Evolutionary conservation across 2,329 filamentous ascomycete genomes (phyloP).

Genomic region (Microthyrium microscopicum): DNA sequence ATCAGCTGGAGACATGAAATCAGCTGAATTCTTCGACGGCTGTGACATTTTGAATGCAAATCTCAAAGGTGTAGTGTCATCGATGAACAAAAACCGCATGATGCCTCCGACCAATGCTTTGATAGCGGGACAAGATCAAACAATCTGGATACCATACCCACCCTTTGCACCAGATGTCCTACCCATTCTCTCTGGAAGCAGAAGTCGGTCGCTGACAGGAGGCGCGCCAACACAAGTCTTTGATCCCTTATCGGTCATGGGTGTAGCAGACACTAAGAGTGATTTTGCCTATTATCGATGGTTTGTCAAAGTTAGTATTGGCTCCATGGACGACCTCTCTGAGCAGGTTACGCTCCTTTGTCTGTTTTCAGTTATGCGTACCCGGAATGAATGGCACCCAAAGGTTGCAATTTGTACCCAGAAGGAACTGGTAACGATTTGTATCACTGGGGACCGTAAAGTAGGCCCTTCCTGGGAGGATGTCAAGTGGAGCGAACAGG

Average conservation of each 20-base stretch:
- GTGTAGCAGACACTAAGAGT: constrained; percentile 55
- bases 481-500: constrained; percentile 59
- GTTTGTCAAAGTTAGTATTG: constrained; percentile 55
- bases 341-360: constrained; percentile 56
- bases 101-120: constrained; percentile 48
- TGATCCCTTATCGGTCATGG: constrained; percentile 50
- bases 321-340: constrained; percentile 53
- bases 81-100: constrained; percentile 71
- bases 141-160: constrained; percentile 69
- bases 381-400: constrained; percentile 50
- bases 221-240: constrained; percentile 22
- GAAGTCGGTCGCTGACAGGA: constrained; percentile 26
- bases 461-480: constrained; percentile 64
- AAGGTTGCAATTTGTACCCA: constrained; percentile 65
- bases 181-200: constrained; percentile 49
- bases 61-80: constrained; percentile 57
- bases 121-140: constrained; percentile 64
- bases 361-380: constrained; percentile 58
- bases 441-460: constrained; percentile 52
- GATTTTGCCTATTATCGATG: constrained; percentile 69
- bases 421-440: constrained; percentile 57
- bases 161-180: constrained; percentile 54
- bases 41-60: constrained; percentile 43
- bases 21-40: constrained; percentile 30
- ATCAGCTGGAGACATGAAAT: constrained; percentile 25